Conservation (phyloP, 345 rosid species). For the Gossypium anomalum region DNA sequence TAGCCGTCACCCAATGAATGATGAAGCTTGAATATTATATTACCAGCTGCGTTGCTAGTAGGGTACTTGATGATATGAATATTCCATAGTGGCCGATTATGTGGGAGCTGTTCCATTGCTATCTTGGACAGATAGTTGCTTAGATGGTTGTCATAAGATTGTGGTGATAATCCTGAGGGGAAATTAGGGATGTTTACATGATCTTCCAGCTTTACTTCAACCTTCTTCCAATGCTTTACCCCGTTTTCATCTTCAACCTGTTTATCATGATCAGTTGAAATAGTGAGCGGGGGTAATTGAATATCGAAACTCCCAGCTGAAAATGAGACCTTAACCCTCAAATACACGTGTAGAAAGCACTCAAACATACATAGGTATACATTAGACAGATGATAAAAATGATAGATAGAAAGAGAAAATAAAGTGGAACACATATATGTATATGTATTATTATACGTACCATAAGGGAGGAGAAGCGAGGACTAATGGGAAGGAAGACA, state of each 20-base stretch:
- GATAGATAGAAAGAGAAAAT: too few relatives aligned
- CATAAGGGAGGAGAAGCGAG: slow-evolving; percentile 40
- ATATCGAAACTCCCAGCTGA: too few relatives aligned
- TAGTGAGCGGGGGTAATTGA: background rate
- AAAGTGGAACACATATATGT: too few relatives aligned
- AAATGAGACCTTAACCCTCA: too few relatives aligned
- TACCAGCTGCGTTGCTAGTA: slow-evolving; percentile 34
- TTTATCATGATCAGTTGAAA: background rate
- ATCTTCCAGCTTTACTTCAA: slow-evolving; percentile 15
- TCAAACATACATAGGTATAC: too few relatives aligned
- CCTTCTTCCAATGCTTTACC: slow-evolving; percentile 12
- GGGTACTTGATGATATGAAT: slow-evolving; percentile 44
- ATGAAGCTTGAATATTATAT: slow-evolving; percentile 41
- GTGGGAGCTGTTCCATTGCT: slow-evolving; percentile 28
- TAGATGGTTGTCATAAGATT: slow-evolving; percentile 29
- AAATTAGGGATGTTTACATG: slow-evolving; percentile 27
- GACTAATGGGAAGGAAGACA: slow-evolving; percentile 30
- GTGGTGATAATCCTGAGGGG: slow-evolving; percentile 23
- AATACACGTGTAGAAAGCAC: too few relatives aligned
- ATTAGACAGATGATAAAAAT: too few relatives aligned
- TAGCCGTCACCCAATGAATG: slow-evolving; percentile 56
- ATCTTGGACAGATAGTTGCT: slow-evolving; percentile 29
- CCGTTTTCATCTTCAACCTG: slow-evolving; percentile 14
- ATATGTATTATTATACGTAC: background rate
- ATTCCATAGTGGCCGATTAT: slow-evolving; percentile 44